Conservation (phyloP, 1,284 basidiomycete genomes). For the Austroboletus olivaceoglutinosus region DNA sequence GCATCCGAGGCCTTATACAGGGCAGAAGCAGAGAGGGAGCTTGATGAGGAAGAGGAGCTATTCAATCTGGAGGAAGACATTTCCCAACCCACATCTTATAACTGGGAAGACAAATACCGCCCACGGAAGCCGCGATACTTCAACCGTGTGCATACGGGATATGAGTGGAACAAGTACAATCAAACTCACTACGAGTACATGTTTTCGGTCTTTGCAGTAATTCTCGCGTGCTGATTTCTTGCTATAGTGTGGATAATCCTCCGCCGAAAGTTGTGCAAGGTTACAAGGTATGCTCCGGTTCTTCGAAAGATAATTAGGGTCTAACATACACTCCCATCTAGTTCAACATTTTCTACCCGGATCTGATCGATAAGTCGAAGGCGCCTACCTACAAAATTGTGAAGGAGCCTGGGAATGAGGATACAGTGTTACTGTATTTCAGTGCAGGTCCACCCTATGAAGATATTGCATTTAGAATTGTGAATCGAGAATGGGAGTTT, state of each 20-base stretch:
- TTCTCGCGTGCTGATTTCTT: conserved; percentile 8
- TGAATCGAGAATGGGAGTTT: conserved; percentile 98
- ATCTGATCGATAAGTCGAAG: conserved; percentile 95
- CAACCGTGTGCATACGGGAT: conserved; percentile 99
- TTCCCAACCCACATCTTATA: conserved; percentile 79
- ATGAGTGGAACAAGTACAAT: conserved; percentile 99
- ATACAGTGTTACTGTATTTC: conserved; percentile 92
- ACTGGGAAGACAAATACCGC: conserved; percentile 98
- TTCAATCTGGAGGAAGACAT: conserved; percentile 91
- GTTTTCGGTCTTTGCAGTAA: not conserved
- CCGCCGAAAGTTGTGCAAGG: conserved; percentile 98
- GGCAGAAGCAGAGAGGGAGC: conserved; percentile 84
- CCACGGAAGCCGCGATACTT: conserved; percentile 99
- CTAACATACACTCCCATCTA: conserved; percentile 31
- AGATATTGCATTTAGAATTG: conserved; percentile 97
- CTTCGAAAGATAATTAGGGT: conserved; percentile 14
- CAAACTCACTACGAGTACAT: conserved; percentile 97
- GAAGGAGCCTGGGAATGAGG: conserved; percentile 89
- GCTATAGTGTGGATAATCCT: conserved; percentile 83
- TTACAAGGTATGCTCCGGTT: conserved; percentile 72
- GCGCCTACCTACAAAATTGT: conserved; percentile 95
- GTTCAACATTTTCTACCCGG: conserved; percentile 95
- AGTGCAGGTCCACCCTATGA: conserved; percentile 98
- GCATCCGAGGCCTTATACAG: conserved; percentile 84
- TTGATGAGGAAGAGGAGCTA: conserved; percentile 93